Conservation (phyloP, 192 early-diverging fungal genomes). For the Coemansia sp. region DNA sequence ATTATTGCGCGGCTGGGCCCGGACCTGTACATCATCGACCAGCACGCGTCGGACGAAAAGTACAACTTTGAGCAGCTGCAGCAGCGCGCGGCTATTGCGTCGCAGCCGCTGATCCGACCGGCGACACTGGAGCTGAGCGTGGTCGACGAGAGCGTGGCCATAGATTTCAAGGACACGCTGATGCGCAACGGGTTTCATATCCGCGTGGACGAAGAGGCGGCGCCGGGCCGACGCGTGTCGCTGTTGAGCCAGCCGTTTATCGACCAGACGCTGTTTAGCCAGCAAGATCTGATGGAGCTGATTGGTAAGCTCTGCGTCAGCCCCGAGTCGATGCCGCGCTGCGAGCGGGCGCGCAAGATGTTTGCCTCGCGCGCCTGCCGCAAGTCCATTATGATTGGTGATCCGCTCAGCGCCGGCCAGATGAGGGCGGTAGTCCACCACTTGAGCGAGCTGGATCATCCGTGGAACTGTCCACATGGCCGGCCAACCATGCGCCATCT, state of each 20-base stretch:
- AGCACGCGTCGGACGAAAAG: conserved; percentile 98
- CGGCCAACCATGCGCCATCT: conserved; percentile 92
- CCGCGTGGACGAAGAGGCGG: conserved; percentile 54
- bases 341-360: conserved; percentile 63
- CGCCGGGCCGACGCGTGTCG: conserved; percentile 57
- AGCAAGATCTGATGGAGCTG: conserved; percentile 49
- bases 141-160: conserved; percentile 72
- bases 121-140: conserved; percentile 64
- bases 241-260: conserved; percentile 72
- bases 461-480: conserved; percentile 99
- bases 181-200: conserved; percentile 81
- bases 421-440: conserved; percentile 79
- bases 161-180: conserved; percentile 68
- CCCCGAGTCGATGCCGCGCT: conserved; percentile 60
- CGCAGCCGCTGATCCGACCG: conserved; percentile 72
- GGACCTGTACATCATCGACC: conserved; percentile 90
- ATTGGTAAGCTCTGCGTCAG: conserved; percentile 33
- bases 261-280: conserved; percentile 68
- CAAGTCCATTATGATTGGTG: conserved; percentile 89
- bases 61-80: conserved; percentile 89
- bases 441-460: conserved; percentile 84
- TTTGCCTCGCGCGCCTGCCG: conserved; percentile 92
- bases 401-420: conserved; percentile 60
- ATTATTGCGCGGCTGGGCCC: conserved; percentile 70
- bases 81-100: conserved; percentile 56